A percentile compares a stretch with the other conserved stretches of the same genome.
These are phyloP conservation scores for Suillus occidentalis DNA, from an alignment of 768 basidiomycete species.

Conservation along the genomic window DNA sequence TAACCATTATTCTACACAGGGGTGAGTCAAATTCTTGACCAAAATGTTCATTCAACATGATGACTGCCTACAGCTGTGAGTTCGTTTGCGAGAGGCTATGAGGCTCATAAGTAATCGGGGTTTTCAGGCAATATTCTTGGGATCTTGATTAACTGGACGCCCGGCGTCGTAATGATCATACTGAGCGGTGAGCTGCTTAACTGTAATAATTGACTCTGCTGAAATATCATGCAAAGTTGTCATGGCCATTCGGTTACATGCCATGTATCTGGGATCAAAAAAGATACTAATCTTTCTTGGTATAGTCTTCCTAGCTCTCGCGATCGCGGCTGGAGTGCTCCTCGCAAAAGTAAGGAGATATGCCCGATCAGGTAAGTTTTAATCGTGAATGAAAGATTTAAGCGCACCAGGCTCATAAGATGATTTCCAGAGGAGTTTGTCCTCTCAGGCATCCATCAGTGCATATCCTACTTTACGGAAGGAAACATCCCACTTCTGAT, in stretches of 20 bases:
- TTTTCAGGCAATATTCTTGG: background rate
- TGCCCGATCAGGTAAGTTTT: background rate
- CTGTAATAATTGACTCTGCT: too few species aligned
- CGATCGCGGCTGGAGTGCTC: background rate
- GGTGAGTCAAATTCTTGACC: too few species aligned
- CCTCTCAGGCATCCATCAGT: background rate
- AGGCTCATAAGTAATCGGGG: background rate
- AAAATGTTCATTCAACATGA: background rate
- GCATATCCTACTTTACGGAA: background rate
- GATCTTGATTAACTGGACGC: fast-evolving
- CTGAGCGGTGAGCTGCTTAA: background rate
- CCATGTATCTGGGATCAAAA: background rate
- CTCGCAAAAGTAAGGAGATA: background rate
- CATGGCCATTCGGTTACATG: background rate
- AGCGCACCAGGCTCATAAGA: background rate
- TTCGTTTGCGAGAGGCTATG: background rate
- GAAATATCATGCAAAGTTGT: too few species aligned
- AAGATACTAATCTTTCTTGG: background rate
- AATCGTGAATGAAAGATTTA: background rate
- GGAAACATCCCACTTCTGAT: background rate
- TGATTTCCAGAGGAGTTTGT: background rate
- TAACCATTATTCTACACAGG: background rate
- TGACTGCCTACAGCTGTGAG: background rate
- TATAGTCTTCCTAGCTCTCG: background rate
- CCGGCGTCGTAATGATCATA: background rate